Conservation (phyloP, 768 basidiomycete species). For the Phylloporus sp. region DNA sequence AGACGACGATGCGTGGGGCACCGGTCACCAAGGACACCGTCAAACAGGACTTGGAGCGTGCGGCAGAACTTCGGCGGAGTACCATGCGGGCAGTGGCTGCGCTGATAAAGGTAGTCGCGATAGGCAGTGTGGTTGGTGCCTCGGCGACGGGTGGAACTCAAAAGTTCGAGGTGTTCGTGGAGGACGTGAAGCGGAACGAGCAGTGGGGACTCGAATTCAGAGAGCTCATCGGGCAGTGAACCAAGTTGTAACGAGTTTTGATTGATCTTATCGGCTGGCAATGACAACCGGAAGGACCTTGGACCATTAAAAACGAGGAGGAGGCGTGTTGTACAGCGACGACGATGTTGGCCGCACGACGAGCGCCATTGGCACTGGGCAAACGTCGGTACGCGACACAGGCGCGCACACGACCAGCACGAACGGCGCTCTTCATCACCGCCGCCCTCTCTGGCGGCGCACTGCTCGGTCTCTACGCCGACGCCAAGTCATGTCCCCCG, state of each 20-base stretch:
- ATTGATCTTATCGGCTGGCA: background rate
- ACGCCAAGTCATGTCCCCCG: slow-evolving; percentile 24
- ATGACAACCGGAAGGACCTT: background rate
- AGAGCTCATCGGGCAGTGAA: slow-evolving; percentile 27
- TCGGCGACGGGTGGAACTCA: slow-evolving; percentile 24
- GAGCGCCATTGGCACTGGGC: background rate
- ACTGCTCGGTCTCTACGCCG: slow-evolving; percentile 20
- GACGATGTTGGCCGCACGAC: slow-evolving; percentile 11
- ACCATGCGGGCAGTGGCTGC: slow-evolving; percentile 86
- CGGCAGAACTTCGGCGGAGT: slow-evolving; percentile 88
- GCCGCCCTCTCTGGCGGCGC: slow-evolving; percentile 18
- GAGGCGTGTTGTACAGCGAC: background rate
- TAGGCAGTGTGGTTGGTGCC: slow-evolving; percentile 50
- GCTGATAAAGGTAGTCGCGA: slow-evolving; percentile 64
- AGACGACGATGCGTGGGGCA: slow-evolving; percentile 86
- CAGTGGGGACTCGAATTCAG: slow-evolving; percentile 67
- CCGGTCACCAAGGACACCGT: slow-evolving; percentile 92
- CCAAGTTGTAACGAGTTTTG: background rate
- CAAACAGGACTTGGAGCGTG: slow-evolving; percentile 85
- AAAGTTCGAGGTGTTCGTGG: slow-evolving; percentile 78
- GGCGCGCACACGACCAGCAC: slow-evolving; percentile 2
- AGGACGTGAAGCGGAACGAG: slow-evolving; percentile 60
- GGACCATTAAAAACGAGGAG: background rate
- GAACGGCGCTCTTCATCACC: slow-evolving; percentile 14
- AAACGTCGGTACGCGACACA: slow-evolving; percentile 8